Evolutionary conservation across 441 rosid genomes (phyloP).

Genomic region (Sinapis alba): DNA sequence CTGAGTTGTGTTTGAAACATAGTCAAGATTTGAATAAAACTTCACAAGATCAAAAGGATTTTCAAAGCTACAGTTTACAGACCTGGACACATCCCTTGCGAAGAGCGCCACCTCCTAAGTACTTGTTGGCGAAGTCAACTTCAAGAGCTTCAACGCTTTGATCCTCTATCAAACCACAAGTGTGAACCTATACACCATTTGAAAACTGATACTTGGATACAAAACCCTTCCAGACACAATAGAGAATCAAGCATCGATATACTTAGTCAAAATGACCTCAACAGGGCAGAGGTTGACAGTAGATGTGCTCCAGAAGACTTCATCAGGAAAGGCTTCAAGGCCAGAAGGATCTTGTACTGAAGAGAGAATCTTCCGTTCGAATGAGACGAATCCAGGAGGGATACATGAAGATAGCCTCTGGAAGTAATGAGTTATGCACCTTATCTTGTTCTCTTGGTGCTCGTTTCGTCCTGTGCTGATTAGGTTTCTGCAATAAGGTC

Average conservation of each 20-base stretch:
- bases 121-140: conserved; percentile 89
- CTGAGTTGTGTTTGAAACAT: conserved; percentile 37
- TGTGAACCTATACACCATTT: conserved; percentile 47
- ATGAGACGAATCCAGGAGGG: conserved; percentile 74
- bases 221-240: not conserved
- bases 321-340: conserved; percentile 47
- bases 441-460: conserved; percentile 64
- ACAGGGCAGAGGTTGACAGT: conserved; percentile 56
- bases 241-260: not conserved
- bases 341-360: conserved; percentile 37
- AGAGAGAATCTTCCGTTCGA: conserved; percentile 76
- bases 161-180: conserved; percentile 73
- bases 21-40: not conserved
- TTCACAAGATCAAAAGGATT: conserved; percentile 1
- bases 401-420: conserved; percentile 56
- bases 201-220: not conserved
- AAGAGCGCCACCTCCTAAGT: conserved; percentile 88
- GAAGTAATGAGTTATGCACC: conserved; percentile 76
- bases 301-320: conserved; percentile 69
- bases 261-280: conserved; percentile 47
- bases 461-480: conserved; percentile 1
- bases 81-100: conserved; percentile 87
- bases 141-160: conserved; percentile 60
- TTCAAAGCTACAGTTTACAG: not conserved
- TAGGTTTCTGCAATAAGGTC: conserved; percentile 54